phyloP scores from a whole-genome alignment of 202 grass and related monocot species.

The Panicum hallii region DNA sequence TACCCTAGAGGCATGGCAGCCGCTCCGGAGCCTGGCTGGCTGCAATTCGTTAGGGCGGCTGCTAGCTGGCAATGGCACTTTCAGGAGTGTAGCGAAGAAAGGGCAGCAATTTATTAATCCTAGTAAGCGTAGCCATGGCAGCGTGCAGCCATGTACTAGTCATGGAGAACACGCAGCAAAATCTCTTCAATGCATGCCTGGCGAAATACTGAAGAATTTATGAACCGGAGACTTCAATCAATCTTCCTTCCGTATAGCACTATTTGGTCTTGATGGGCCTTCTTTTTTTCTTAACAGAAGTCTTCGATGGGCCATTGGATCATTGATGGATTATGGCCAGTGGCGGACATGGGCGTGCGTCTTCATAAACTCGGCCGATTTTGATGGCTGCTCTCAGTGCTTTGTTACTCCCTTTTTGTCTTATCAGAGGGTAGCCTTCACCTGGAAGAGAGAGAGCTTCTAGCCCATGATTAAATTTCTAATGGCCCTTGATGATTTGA shows the following conservation, averaged over 20 bases:
- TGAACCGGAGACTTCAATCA: neutral
- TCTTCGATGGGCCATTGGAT: neutral
- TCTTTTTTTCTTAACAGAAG: no score
- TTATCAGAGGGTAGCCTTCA: no score
- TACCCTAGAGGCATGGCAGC: neutral
- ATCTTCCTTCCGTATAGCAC: neutral
- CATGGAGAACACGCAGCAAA: neutral
- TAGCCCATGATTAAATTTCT: neutral
- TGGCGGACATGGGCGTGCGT: neutral
- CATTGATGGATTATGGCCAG: neutral
- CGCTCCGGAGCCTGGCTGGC: neutral
- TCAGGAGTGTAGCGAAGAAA: neutral
- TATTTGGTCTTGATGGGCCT: constrained; percentile 8
- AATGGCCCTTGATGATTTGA: neutral
- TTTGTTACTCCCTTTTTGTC: neutral
- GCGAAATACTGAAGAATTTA: neutral
- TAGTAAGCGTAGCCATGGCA: neutral
- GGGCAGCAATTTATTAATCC: neutral
- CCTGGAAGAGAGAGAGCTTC: no score
- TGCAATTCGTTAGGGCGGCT: neutral
- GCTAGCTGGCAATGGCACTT: neutral
- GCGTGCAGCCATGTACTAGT: neutral
- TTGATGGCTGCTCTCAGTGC: neutral
- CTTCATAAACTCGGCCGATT: neutral
- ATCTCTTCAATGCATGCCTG: neutral